phyloP scores from a whole-genome alignment of 306 rosid species.

The Vigna radiata region DNA sequence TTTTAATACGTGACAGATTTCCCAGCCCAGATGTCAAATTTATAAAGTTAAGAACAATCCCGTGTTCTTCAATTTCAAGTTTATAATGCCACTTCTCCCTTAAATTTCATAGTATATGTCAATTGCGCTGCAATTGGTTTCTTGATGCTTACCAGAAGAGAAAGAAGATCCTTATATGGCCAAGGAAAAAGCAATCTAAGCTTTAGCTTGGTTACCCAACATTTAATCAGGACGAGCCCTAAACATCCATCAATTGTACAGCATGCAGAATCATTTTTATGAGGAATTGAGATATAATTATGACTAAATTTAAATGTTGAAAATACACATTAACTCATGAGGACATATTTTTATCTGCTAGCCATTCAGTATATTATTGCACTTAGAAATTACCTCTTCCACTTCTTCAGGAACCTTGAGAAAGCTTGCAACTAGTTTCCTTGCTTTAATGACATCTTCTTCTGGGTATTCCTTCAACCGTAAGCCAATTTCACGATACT shows the following conservation, averaged over 20 bases:
- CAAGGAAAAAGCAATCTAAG: conserved; percentile 15
- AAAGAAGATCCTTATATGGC: background rate
- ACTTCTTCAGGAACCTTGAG: conserved; percentile 87
- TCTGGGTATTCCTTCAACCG: conserved; percentile 83
- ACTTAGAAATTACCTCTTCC: conserved; percentile 72
- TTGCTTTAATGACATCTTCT: conserved; percentile 79
- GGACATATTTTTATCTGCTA: background rate
- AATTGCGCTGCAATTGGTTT: background rate
- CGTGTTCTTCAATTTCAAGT: background rate
- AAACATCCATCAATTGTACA: conserved; percentile 27
- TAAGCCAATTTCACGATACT: conserved; percentile 85
- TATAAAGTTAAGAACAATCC: background rate
- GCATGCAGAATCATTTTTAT: conserved; percentile 15
- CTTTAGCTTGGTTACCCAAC: conserved; percentile 13
- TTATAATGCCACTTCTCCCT: background rate
- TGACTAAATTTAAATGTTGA: background rate
- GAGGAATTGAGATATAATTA: conserved; percentile 24
- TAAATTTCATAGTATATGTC: conserved; percentile 10
- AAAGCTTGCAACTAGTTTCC: conserved; percentile 78
- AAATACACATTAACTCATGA: conserved; percentile 22
- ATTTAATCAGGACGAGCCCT: conserved; percentile 12
- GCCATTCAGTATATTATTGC: background rate
- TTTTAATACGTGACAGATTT: background rate
- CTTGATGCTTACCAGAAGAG: conserved; percentile 12
- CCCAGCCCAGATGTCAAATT: background rate